Evolutionary conservation across 108 stramenopile genomes (phyloP), one percentile per base, ranked within the genome.

Genomic region (Skeletonema marinoi): DNA sequence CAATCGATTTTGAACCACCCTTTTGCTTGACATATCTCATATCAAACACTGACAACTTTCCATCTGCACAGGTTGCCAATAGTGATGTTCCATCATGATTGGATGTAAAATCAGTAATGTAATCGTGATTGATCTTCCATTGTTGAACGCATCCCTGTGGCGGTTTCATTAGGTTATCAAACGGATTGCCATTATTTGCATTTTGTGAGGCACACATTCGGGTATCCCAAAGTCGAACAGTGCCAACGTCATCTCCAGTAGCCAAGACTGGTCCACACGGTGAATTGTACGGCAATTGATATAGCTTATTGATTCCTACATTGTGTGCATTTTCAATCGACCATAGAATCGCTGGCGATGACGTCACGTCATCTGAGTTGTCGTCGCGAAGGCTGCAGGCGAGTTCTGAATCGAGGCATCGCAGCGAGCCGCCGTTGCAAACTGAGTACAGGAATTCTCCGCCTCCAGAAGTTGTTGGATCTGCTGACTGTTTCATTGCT

Each of bases 241-340:
- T 81, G n/a, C 96, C 96, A 11, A 46, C 81, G 65, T 97, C 96
- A 85, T 97, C 94, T 6, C 96, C 94, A 8, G 92, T 85, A 3
- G 82, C 93, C 41, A 97, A 58, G 50, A 51, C 19, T n/a, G 75
- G 67, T 16, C 76, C 88, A 48, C 72, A 70, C 36, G 69, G 71
- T 44, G 81, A 75, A 29, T 54, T 39, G 13, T 75, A 65, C 4
- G 78, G 88, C 54, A 96, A 80, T 33, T 92, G 91, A 63, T 83
- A 78, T 31, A 96, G 33, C 16, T 75, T 77, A 32, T 84, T 78
- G 32, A 95, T 81, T 25, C 87, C 89, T 2, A 68, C 68, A 30
- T 85, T 58, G 32, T 92, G 86, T 12, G 88, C 89, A 38, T 84
- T 60, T 60, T 86, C 79, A 30, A 91, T 78, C 31, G 79, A 77